phyloP scores from a whole-genome alignment of 2,329 filamentous ascomycete species.

The Fusarium verticillioides region DNA sequence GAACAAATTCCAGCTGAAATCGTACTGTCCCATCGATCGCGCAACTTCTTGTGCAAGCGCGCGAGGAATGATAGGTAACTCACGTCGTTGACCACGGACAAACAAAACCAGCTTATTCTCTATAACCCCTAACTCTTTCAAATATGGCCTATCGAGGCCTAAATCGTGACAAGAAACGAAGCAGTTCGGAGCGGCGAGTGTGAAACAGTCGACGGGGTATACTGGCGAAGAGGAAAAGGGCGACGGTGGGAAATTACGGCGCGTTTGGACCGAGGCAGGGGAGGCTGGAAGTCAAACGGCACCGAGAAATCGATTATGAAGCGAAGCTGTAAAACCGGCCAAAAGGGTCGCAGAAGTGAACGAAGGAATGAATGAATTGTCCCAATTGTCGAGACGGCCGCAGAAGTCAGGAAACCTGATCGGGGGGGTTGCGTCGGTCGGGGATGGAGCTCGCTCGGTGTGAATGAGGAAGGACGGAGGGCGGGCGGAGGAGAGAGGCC shows the following conservation, averaged over 20 bases:
- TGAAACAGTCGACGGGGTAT: slow-evolving; percentile 24
- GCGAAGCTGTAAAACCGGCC: slow-evolving; percentile 18
- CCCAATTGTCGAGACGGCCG: slow-evolving; percentile 29
- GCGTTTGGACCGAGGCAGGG: slow-evolving; percentile 33
- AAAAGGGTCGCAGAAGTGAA: slow-evolving; percentile 19
- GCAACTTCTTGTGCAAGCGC: slow-evolving; percentile 9
- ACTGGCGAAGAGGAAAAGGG: slow-evolving; percentile 26
- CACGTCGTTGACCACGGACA: slow-evolving; percentile 39
- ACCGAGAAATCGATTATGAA: slow-evolving; percentile 27
- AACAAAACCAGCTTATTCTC: slow-evolving; percentile 37
- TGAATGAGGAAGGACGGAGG: slow-evolving; percentile 43
- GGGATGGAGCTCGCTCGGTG: slow-evolving; percentile 47
- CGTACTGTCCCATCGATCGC: slow-evolving; percentile 14
- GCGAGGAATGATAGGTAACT: slow-evolving; percentile 38
- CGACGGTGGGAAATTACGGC: slow-evolving; percentile 39
- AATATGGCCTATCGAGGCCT: slow-evolving; percentile 44
- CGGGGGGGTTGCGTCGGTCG: slow-evolving; percentile 43
- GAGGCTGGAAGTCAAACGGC: slow-evolving; percentile 28
- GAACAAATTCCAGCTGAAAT: background rate
- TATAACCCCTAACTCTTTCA: slow-evolving; percentile 44
- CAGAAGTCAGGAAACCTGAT: slow-evolving; percentile 38
- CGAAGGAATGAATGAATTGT: slow-evolving; percentile 28
- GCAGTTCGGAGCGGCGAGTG: slow-evolving; percentile 22
- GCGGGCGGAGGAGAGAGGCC: slow-evolving; percentile 39
- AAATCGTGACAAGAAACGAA: slow-evolving; percentile 27